Evolutionary conservation across 2,329 filamentous ascomycete species (phyloP), one percentile per base, ranked within the genome.

Genomic region (Cadophora luteo-olivacea): DNA sequence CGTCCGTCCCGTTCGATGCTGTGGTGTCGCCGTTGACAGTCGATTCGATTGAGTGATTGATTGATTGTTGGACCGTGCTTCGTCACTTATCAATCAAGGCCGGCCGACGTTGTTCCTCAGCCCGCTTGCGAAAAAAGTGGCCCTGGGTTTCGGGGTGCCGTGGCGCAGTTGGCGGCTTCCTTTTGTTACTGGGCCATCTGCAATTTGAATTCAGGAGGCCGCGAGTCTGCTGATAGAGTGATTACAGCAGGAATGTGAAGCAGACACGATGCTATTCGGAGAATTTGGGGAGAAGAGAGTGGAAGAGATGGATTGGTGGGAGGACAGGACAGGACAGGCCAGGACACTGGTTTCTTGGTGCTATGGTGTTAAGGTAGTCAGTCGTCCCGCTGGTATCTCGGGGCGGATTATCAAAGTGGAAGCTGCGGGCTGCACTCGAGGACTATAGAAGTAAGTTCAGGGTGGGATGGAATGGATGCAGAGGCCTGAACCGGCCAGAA

Each of bases 61-160:
- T 38, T 25, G 51, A 25, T 38, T 12, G 57, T n/a, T 55, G 65
- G 65, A 45, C 65, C 65, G 65, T 66, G 65, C 65, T 29, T 51
- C 19, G 64, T 66, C n/a, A 49, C 55, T 66, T 61, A 66, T 66
- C 64, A 66, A 51, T 54, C 64, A 61, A 11, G 45, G 22, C 33
- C 32, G 45, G 22, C 33, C 32, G 48, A 45, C 22, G 11, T 36
- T 52, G 33, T 33, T 52, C 49, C 36, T 57, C 16, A 54, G n/a
- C 55, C 25, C 24, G 32, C n/a, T 24, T 3, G 54, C 54, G 32
- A 29, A 65, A 38, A 38, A 54, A 57, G 51, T 64, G 48, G 48
- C 61, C 14, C 61, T 58, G 41, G 54, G 45, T 48, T 58, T 48
- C 29, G 24, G 36, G 51, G 36, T 24, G 29, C 33, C 36, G 64